Evolutionary conservation across 2,329 filamentous ascomycete species (phyloP).

Genomic region (Parasarocladium wereldwijsianum): DNA sequence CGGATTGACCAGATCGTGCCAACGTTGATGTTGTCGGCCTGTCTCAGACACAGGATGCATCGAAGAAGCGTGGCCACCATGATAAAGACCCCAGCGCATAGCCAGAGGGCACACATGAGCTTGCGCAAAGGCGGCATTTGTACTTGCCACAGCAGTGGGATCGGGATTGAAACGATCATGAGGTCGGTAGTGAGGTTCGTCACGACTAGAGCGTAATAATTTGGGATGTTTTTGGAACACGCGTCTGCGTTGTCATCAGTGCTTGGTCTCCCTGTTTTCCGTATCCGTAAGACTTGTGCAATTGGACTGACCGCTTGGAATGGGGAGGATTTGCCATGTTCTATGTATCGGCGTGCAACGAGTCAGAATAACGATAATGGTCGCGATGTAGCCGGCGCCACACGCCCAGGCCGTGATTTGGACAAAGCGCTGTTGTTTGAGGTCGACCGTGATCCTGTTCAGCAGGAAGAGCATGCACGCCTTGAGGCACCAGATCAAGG

Average conservation of each 20-base stretch:
- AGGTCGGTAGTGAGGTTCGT: slow-evolving; percentile 19
- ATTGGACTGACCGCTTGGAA: no score
- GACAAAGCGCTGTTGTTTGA: slow-evolving; percentile 21
- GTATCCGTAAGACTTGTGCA: no score
- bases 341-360: slow-evolving; percentile 21
- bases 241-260: no score
- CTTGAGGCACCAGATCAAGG: slow-evolving; percentile 27
- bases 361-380: slow-evolving; percentile 18
- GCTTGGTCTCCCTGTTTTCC: no score
- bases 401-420: slow-evolving; percentile 18
- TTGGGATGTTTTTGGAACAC: no score
- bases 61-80: slow-evolving; percentile 25
- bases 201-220: background rate
- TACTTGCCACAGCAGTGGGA: slow-evolving; percentile 24
- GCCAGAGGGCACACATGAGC: slow-evolving; percentile 20
- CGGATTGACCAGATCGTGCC: slow-evolving; percentile 27
- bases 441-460: slow-evolving; percentile 23
- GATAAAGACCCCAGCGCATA: slow-evolving; percentile 28
- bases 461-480: slow-evolving; percentile 28
- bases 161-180: slow-evolving; percentile 21
- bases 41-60: slow-evolving; percentile 21
- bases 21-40: slow-evolving; percentile 20
- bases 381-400: slow-evolving; percentile 15
- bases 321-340: slow-evolving; percentile 25
- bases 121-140: slow-evolving; percentile 22